Evolutionary conservation across 1,284 basidiomycete species (phyloP).

Genomic region (Retiboletus flavoniger): DNA sequence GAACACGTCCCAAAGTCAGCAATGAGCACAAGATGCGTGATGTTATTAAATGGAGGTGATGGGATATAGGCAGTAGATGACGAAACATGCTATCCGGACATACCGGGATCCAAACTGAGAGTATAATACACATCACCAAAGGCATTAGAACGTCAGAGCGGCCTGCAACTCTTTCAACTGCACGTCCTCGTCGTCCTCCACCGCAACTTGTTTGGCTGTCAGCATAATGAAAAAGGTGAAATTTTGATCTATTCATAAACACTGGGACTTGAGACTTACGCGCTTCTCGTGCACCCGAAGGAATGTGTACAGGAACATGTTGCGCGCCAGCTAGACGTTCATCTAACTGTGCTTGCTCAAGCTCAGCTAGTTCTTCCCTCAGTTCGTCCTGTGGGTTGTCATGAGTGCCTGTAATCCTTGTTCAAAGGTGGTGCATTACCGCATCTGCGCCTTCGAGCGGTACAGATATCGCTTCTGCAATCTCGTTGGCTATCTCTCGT

Average conservation of each 20-base stretch:
- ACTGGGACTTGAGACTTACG: slow-evolving; percentile 44
- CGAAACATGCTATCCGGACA: slow-evolving; percentile 21
- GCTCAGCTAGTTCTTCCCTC: slow-evolving; percentile 79
- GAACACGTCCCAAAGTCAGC: slow-evolving; percentile 21
- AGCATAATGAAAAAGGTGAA: slow-evolving; percentile 2
- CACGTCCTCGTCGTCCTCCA: slow-evolving; percentile 91
- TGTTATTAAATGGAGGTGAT: slow-evolving; percentile 29
- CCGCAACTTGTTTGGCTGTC: slow-evolving; percentile 40
- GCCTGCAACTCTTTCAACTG: slow-evolving; percentile 93
- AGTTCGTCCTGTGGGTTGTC: slow-evolving; percentile 68
- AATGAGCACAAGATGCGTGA: slow-evolving; percentile 21
- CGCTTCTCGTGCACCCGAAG: slow-evolving; percentile 59
- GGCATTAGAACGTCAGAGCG: slow-evolving; percentile 76
- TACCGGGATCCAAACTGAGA: slow-evolving; percentile 2
- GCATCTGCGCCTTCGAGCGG: slow-evolving; percentile 75
- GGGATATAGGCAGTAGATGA: slow-evolving; percentile 38
- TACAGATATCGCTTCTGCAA: slow-evolving; percentile 91
- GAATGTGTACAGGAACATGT: slow-evolving; percentile 85
- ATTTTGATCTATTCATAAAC: not conserved
- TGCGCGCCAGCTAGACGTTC: slow-evolving; percentile 87
- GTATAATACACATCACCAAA: slow-evolving; percentile 11
- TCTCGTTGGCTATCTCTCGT: slow-evolving; percentile 93
- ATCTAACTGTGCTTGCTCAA: slow-evolving; percentile 93
- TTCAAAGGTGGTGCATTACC: slow-evolving; percentile 42
- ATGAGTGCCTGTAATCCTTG: slow-evolving; percentile 5